Conservation (phyloP, 495 filamentous ascomycete genomes). For the Aspergillus leporis region DNA sequence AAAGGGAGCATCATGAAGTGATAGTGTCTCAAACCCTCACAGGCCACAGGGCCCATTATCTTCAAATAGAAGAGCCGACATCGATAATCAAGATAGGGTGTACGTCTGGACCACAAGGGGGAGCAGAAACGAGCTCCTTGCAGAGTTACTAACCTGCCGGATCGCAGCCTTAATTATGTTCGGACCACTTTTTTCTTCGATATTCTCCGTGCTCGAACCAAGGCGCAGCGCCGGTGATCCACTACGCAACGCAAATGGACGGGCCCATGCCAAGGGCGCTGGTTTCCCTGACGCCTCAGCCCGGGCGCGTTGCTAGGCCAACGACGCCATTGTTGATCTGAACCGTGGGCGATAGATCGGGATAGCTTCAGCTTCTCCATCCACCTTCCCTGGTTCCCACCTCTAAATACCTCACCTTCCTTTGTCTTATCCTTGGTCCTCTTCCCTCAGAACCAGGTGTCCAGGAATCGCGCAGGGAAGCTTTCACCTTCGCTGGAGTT, state of each 20-base stretch:
- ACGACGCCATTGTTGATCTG: slow-evolving; percentile 48
- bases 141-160: slow-evolving; percentile 15
- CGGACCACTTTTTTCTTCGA: slow-evolving; percentile 9
- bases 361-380: slow-evolving; percentile 36
- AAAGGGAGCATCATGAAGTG: slow-evolving; percentile 21
- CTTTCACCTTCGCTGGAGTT: neutral
- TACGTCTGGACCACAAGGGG: slow-evolving; percentile 19
- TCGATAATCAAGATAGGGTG: slow-evolving; percentile 10
- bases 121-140: slow-evolving; percentile 21
- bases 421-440: slow-evolving; percentile 27
- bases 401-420: slow-evolving; percentile 34
- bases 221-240: slow-evolving; percentile 22
- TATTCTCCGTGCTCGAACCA: slow-evolving; percentile 16
- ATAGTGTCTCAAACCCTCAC: slow-evolving; percentile 29
- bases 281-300: slow-evolving; percentile 38
- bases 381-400: slow-evolving; percentile 32
- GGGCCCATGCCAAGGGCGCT: slow-evolving; percentile 23
- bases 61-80: neutral
- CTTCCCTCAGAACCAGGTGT: slow-evolving; percentile 14
- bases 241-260: slow-evolving; percentile 15
- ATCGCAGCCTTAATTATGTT: slow-evolving; percentile 23
- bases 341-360: slow-evolving; percentile 43
- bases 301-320: slow-evolving; percentile 42
- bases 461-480: slow-evolving; percentile 9
- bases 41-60: slow-evolving; percentile 15